phyloP scores from a whole-genome alignment of 2,329 filamentous ascomycete species.

The Dactylella cylindrospora region DNA sequence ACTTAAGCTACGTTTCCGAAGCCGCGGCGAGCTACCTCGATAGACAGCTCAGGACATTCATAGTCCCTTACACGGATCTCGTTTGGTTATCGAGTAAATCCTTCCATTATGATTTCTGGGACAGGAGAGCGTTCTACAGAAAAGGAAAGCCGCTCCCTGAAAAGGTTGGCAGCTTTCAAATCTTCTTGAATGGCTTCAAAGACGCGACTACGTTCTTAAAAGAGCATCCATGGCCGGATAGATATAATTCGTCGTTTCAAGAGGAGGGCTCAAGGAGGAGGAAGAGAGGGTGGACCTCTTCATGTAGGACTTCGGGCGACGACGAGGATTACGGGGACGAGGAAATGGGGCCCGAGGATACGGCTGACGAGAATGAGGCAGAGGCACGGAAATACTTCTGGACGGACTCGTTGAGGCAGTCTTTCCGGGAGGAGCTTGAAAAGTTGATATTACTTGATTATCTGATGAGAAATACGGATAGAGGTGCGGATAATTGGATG shows the following conservation, averaged over 20 bases:
- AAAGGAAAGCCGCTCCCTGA: constrained; percentile 83
- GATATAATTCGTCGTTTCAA: constrained; percentile 70
- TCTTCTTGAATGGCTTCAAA: constrained; percentile 95
- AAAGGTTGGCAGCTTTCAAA: constrained; percentile 94
- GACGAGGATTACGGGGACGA: constrained; percentile 56
- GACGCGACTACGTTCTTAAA: constrained; percentile 94
- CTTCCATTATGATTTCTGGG: constrained; percentile 98
- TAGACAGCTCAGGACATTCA: constrained; percentile 79
- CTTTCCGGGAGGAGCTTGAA: constrained; percentile 91
- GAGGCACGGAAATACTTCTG: constrained; percentile 68
- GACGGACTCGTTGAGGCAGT: constrained; percentile 85
- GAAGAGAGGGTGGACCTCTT: constrained; percentile 52
- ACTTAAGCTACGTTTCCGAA: constrained; percentile 96
- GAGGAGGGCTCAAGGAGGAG: constrained; percentile 63
- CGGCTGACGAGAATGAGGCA: constrained; percentile 52
- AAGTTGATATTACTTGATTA: constrained; percentile 97
- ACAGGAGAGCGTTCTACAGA: constrained; percentile 80
- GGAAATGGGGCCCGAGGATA: constrained; percentile 51
- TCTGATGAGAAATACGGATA: constrained; percentile 97
- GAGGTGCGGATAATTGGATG: constrained; percentile 99
- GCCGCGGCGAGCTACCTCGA: constrained; percentile 95
- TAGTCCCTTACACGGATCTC: constrained; percentile 96
- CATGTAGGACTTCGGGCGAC: constrained; percentile 52
- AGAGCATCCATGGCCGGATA: constrained; percentile 96
- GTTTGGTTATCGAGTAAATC: constrained; percentile 93